Base-by-base conservation (phyloP, 768 basidiomycete species). In the Lactarius quietus region DNA sequence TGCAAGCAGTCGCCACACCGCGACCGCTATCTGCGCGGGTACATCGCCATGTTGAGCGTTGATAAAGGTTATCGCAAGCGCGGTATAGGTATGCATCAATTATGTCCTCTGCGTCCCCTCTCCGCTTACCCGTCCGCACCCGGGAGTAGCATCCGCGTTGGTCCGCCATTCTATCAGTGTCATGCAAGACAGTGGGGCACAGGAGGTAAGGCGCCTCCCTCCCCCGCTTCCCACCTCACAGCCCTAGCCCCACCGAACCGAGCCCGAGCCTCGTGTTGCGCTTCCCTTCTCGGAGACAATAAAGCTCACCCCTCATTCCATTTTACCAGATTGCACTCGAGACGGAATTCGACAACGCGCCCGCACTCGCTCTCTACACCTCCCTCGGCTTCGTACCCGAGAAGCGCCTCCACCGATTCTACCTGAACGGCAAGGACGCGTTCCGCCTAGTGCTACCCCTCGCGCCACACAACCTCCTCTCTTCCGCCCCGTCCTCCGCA, bases 11-110 rank as follows among this genome's bases (percentile, higher is more conserved):
- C 94, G 71, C 81, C 84, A 74, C 97, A 98, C 78, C 81, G 81
- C 62, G 83, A 88, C 67, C 77, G 79, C 43, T 79, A 85, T 12
- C 92, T 94, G 74, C 78, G 97, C 73, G 97, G 97, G 17, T 99
- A 99, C 74, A 96, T 99, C 64, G 97, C 95, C 36, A 98, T 99
- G 97, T 84, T 99, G 62, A 93, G 92, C 73, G 94, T 98, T 33
- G 83, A 84, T 75, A 88, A 87, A 75, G 76, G 80, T 43, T 97
- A 87, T 84, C 82, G 95, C 41, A 98, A 98, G 97, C 84, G 98
- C 62, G 93, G 92, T 72, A 94, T 98, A 88, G 96, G 97, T 38
- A 93, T 98, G 74, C 93, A 94, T 94, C 74, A 3, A 90, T 83
- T 18, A 63, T 2, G 23, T 35, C 52, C 10, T 23, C 23, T 52